phyloP scores from a whole-genome alignment of 805 yeast species.

The Candida xiaguanensis region DNA sequence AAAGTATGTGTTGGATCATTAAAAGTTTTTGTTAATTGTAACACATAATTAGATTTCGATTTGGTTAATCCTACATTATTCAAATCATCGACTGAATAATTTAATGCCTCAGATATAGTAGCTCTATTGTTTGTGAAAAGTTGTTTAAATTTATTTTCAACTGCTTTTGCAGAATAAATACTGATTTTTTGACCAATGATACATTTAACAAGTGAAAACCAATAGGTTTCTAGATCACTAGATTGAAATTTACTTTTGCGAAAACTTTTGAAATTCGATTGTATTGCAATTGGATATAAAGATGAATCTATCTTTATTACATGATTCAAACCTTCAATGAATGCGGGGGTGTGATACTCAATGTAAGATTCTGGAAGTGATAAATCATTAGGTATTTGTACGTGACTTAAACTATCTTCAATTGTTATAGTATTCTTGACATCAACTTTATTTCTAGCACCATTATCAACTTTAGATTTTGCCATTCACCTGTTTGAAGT shows the following conservation, averaged over 20 bases:
- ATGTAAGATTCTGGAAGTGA: constrained; percentile 27
- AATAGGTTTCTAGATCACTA: constrained; percentile 25
- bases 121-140: constrained; percentile 43
- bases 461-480: no score
- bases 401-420: constrained; percentile 15
- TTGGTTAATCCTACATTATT: constrained; percentile 65
- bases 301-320: constrained; percentile 28
- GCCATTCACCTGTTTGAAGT: no score
- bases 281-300: constrained; percentile 29
- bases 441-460: no score
- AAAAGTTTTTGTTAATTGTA: constrained; percentile 51
- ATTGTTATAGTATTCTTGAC: constrained; percentile 2
- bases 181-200: constrained; percentile 72
- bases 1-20: constrained; percentile 34
- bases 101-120: constrained; percentile 44
- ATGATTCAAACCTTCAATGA: constrained; percentile 28
- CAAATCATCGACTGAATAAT: constrained; percentile 43
- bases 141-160: constrained; percentile 44
- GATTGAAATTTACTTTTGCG: constrained; percentile 4
- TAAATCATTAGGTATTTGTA: constrained; percentile 13
- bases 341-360: constrained; percentile 27
- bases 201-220: constrained; percentile 33
- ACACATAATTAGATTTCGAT: constrained; percentile 62
- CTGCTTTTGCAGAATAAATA: constrained; percentile 75
- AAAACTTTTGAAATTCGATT: constrained; percentile 24